Evolutionary conservation across 371 early-diverging fungal genomes (phyloP).

Genomic region (Syncephalastrum sp.): DNA sequence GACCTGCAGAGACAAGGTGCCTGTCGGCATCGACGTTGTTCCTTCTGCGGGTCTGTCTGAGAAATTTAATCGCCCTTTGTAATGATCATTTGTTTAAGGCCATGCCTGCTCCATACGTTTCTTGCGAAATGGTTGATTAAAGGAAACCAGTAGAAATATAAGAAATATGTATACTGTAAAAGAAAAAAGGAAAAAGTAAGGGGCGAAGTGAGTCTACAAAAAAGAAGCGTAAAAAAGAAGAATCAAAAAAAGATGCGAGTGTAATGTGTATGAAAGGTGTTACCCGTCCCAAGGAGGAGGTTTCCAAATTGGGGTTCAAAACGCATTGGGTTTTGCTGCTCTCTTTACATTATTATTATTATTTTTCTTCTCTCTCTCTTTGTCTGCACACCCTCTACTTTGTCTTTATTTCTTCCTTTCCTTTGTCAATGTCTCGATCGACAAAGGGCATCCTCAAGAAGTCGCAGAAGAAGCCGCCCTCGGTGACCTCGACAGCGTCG

Average conservation of each 20-base stretch:
- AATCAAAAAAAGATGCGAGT: neutral
- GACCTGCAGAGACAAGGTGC: neutral
- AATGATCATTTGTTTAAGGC: too few relatives aligned
- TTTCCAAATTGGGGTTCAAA: neutral
- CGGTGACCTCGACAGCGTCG: constrained; percentile 11
- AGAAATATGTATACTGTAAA: too few relatives aligned
- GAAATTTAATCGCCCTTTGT: too few relatives aligned
- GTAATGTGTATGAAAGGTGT: constrained; percentile 4
- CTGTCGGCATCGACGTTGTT: too few relatives aligned
- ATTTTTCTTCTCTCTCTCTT: constrained; percentile 2
- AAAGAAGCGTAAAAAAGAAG: neutral
- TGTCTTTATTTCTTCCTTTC: neutral
- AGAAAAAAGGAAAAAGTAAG: neutral
- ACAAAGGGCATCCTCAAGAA: constrained; percentile 17
- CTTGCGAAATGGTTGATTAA: too few relatives aligned
- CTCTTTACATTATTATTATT: neutral
- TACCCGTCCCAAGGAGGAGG: neutral
- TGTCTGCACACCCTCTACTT: constrained; percentile 1
- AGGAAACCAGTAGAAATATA: too few relatives aligned
- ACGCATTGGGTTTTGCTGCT: neutral
- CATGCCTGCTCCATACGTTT: too few relatives aligned
- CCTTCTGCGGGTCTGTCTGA: too few relatives aligned
- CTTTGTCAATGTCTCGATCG: constrained; percentile 1
- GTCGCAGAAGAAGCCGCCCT: constrained; percentile 12
- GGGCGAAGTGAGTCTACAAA: neutral